Base-by-base conservation (phyloP, 257 asterid genomes). In the Jaltomata sinuosa region DNA sequence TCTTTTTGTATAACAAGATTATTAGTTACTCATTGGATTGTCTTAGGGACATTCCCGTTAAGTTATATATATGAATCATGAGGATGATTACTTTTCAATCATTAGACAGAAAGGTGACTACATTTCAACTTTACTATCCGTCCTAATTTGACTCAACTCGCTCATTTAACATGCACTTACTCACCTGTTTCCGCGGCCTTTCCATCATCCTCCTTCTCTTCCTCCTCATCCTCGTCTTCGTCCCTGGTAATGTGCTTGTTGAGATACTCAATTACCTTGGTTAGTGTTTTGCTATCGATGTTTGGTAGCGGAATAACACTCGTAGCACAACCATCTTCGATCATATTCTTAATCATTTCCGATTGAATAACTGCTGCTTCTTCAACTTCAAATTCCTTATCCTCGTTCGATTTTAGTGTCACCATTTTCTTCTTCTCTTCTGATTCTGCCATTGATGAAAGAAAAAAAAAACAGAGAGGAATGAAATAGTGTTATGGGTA, bases 241-340 rank as follows among this genome's bases (percentile, higher is more conserved):
- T 36, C 67, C 10, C 14, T n/a, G 6, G 8, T 62, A 14, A 34
- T 83, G 45, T 83, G 88, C 0, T 79, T 85, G 18, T 85, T 83
- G 2, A 76, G 61, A 78, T 64, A 88, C 3, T 10, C 55, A n/a
- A 86, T 21, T 47, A 88, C 80, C 2, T n/a, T 36, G 2, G 15
- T 36, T 11, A 88, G 80, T 25, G 71, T 78, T 32, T 47, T 79
- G 21, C 84, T 31, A 29, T 67, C 36, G n/a, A 86, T 81, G 8
- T 81, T 47, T 6, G 85, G 85, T 8, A 86, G 64, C 6, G 87
- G 87, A 67, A 69, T 80, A 22, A n/a, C 72, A 79, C 62, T 5
- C 8, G 29, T 8, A 27, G 55, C 72, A 50, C 74, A 18, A 47
- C 67, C 71, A 52, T 79, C 89, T 21, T 84, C 86, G 3, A 81